Percentiles rank a stretch among this genome's conserved stretches.
phyloP scores from a whole-genome alignment of 495 filamentous ascomycete genomes.

The Penicillium samsonianum region DNA sequence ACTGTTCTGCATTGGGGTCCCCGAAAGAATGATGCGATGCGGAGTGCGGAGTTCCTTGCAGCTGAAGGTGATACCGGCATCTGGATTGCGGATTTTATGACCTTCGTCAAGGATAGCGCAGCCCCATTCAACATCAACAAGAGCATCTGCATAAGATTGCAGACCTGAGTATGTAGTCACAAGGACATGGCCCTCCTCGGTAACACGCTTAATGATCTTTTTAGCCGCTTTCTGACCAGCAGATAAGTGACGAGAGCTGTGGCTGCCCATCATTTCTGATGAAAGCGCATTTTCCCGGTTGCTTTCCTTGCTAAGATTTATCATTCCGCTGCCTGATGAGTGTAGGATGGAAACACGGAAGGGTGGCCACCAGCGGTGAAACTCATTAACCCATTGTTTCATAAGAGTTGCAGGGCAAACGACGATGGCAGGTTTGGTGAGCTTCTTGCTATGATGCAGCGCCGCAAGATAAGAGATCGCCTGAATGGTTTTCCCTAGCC shows the following conservation, averaged over 20 bases:
- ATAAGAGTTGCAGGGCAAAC: constrained; percentile 93
- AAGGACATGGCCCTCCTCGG: constrained; percentile 85
- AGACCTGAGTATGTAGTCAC: constrained; percentile 94
- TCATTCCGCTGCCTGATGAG: constrained; percentile 93
- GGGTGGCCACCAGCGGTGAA: constrained; percentile 97
- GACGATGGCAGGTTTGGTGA: constrained; percentile 81
- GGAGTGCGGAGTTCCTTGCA: constrained; percentile 88
- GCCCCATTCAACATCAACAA: constrained; percentile 83
- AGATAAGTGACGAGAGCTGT: constrained; percentile 40
- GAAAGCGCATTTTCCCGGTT: constrained; percentile 67
- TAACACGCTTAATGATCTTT: constrained; percentile 77
- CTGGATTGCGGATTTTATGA: constrained; percentile 95
- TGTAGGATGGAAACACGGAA: constrained; percentile 93
- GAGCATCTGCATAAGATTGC: constrained; percentile 76
- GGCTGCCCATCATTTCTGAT: constrained; percentile 38
- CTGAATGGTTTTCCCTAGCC: constrained; percentile 94
- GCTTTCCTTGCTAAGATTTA: constrained; percentile 71
- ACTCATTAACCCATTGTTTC: constrained; percentile 97
- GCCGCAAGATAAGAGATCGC: constrained; percentile 88
- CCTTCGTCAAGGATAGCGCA: constrained; percentile 96
- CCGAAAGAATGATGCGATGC: constrained; percentile 90
- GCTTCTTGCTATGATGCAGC: constrained; percentile 82
- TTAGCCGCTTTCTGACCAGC: constrained; percentile 63
- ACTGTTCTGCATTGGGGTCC: constrained; percentile 98
- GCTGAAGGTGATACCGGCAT: constrained; percentile 85